phyloP scores from a whole-genome alignment of 2,329 filamentous ascomycete species.

The Westerdykella aurantiaca region DNA sequence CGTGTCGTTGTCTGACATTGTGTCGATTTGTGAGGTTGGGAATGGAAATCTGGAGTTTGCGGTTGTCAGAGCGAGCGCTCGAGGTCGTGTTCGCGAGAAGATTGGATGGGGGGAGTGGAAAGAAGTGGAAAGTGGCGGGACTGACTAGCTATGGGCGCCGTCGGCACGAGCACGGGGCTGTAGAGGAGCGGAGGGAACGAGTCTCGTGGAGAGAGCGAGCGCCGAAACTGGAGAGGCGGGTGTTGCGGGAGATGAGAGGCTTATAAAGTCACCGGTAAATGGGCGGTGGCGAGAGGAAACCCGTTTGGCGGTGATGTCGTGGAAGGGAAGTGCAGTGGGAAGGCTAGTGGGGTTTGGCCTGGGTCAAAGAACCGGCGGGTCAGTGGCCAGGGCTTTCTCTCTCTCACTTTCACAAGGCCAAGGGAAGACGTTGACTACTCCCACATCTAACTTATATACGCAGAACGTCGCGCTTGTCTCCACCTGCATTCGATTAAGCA shows the following conservation, averaged over 20 bases:
- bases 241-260: no score
- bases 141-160: conserved; percentile 6
- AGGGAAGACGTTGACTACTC: not conserved
- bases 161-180: no score
- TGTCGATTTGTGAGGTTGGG: conserved; percentile 1
- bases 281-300: conserved; percentile 19
- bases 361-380: conserved; percentile 4
- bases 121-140: conserved; percentile 15
- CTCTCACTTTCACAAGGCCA: not conserved
- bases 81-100: conserved; percentile 9
- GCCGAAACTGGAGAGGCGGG: no score
- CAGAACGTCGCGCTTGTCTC: not conserved
- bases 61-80: conserved; percentile 12
- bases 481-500: not conserved
- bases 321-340: conserved; percentile 19
- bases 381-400: not conserved
- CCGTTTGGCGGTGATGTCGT: conserved; percentile 1
- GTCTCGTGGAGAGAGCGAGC: no score
- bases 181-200: no score
- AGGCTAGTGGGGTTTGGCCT: conserved; percentile 27
- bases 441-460: not conserved
- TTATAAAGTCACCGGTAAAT: conserved; percentile 2
- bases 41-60: not conserved
- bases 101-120: conserved; percentile 12
- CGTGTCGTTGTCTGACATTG: conserved; percentile 44